Conservation (phyloP, 75 land plant species). For the Picea glauca region DNA sequence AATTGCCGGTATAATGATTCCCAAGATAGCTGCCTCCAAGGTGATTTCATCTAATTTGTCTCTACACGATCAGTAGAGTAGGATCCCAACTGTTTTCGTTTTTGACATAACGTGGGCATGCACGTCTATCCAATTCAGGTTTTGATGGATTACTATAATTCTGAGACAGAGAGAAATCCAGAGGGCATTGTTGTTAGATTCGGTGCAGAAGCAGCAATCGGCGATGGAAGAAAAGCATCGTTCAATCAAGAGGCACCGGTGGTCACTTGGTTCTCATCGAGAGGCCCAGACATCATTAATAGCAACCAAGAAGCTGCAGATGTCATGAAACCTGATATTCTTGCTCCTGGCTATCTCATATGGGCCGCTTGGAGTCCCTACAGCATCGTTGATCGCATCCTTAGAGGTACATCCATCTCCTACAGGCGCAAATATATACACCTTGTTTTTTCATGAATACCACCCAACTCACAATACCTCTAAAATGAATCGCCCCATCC, state of each 20-base stretch:
- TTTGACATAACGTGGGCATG: background rate
- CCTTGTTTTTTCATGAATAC: too few species aligned
- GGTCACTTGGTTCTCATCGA: slow-evolving; percentile 79
- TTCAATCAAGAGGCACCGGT: slow-evolving; percentile 36
- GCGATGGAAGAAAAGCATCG: slow-evolving; percentile 59
- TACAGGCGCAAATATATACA: too few species aligned
- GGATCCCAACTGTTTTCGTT: background rate
- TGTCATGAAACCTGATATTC: slow-evolving; percentile 79
- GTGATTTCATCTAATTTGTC: slow-evolving; percentile 19
- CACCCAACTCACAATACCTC: too few species aligned
- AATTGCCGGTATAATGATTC: slow-evolving; percentile 65
- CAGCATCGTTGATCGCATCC: slow-evolving; percentile 48
- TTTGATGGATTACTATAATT: slow-evolving; percentile 58
- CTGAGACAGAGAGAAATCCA: slow-evolving; percentile 29
- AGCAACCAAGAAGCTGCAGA: slow-evolving; percentile 44
- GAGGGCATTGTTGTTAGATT: slow-evolving; percentile 26
- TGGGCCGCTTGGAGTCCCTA: slow-evolving; percentile 95
- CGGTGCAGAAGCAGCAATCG: slow-evolving; percentile 49
- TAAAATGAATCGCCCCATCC: too few species aligned
- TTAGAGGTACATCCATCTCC: slow-evolving; percentile 34
- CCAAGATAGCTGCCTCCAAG: slow-evolving; percentile 33
- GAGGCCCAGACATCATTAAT: slow-evolving; percentile 72
- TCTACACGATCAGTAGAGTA: background rate
- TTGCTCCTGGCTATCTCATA: slow-evolving; percentile 76
- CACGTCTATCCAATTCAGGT: slow-evolving; percentile 20